Evolutionary conservation across 257 asterid genomes (phyloP).

Genomic region (Nyctanthes arbortristis): DNA sequence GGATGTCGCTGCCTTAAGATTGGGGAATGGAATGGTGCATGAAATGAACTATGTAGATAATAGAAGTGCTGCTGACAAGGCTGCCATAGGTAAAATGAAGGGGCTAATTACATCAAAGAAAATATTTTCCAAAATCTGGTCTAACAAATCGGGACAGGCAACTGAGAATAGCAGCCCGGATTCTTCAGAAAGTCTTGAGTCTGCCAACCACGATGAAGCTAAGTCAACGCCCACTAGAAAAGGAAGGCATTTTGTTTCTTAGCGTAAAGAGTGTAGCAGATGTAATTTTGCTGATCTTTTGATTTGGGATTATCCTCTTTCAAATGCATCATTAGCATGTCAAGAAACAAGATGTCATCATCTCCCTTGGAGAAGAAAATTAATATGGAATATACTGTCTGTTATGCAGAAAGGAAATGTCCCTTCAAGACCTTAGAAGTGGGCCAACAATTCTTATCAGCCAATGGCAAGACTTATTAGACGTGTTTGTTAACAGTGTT

Average conservation of each 20-base stretch:
- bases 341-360: conserved; percentile 22
- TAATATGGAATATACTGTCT: conserved; percentile 32
- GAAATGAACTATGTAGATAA: conserved; percentile 44
- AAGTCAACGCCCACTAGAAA: conserved; percentile 70
- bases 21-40: conserved; percentile 52
- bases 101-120: conserved; percentile 71
- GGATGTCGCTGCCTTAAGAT: conserved; percentile 72
- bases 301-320: conserved; percentile 6
- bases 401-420: conserved; percentile 16
- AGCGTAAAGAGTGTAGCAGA: conserved; percentile 19
- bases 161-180: conserved; percentile 85
- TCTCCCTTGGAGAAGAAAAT: conserved; percentile 14
- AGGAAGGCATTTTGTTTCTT: conserved; percentile 87
- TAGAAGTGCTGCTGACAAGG: conserved; percentile 50
- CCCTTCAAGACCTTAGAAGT: conserved; percentile 22
- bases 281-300: conserved; percentile 14
- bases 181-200: conserved; percentile 85
- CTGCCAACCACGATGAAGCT: conserved; percentile 60
- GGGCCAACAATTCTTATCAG: background rate
- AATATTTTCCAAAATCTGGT: conserved; percentile 81
- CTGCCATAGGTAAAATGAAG: conserved; percentile 61
- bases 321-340: conserved; percentile 22
- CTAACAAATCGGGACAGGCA: conserved; percentile 56
- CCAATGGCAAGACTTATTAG: background rate
- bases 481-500: background rate